phyloP scores from a whole-genome alignment of 1,284 basidiomycete species.

The Leccinum subfulvum region DNA sequence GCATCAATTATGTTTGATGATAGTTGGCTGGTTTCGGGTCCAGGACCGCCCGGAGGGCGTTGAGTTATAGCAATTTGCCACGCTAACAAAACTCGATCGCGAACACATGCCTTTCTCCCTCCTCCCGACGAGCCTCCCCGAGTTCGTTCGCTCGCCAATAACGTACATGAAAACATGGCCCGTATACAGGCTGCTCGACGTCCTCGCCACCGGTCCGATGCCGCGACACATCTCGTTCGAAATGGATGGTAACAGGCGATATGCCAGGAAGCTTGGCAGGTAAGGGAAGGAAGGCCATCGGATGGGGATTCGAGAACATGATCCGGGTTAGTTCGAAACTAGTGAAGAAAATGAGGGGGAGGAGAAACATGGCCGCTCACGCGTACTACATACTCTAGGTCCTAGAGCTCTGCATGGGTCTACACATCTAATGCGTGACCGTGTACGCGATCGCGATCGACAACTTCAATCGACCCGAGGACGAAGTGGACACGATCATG shows the following conservation, averaged over 20 bases:
- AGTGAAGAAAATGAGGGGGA: not conserved
- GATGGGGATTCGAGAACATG: slow-evolving; percentile 81
- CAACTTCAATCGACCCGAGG: slow-evolving; percentile 88
- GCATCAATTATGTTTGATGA: not conserved
- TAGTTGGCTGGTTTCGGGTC: not conserved
- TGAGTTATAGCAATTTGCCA: not conserved
- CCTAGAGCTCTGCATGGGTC: slow-evolving; percentile 76
- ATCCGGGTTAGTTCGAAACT: slow-evolving; percentile 62
- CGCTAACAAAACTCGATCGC: not conserved
- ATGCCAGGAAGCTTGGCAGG: slow-evolving; percentile 72
- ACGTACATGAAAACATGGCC: slow-evolving; percentile 25
- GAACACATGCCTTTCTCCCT: slow-evolving; percentile 8
- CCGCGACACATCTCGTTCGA: slow-evolving; percentile 93
- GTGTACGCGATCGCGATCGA: slow-evolving; percentile 97
- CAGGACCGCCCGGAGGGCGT: not conserved
- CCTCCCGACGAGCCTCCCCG: slow-evolving; percentile 12
- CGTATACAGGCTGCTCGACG: slow-evolving; percentile 46
- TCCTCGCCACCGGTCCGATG: slow-evolving; percentile 81
- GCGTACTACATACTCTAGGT: slow-evolving; percentile 46
- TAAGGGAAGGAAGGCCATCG: slow-evolving; percentile 77
- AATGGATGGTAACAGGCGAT: slow-evolving; percentile 97
- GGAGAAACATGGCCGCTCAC: not conserved
- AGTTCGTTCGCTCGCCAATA: slow-evolving; percentile 15
- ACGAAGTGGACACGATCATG: slow-evolving; percentile 91
- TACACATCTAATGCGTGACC: slow-evolving; percentile 81